A percentile compares a stretch with the other conserved stretches of the same genome.
Conservation (phyloP, 2,329 filamentous ascomycete genomes). For the Coleophoma cylindrospora region DNA sequence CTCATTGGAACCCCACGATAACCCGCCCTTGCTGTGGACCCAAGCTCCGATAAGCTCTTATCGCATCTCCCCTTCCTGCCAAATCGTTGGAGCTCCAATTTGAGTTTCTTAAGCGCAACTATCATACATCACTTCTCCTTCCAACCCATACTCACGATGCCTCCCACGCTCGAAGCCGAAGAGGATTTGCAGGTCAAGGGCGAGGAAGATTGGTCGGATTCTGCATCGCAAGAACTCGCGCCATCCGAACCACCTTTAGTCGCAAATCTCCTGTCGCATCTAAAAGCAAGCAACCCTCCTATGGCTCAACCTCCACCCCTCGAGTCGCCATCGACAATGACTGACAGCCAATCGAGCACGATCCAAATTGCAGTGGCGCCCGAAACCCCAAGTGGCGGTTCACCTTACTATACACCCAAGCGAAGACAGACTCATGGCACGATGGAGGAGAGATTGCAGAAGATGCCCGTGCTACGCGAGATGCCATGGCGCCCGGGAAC, state of each 20-base stretch:
- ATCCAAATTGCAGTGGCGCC: slow-evolving; percentile 1
- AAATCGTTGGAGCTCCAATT: neutral
- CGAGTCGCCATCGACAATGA: slow-evolving; percentile 18
- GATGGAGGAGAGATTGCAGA: slow-evolving; percentile 24
- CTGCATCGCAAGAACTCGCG: slow-evolving; percentile 6
- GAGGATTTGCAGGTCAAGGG: slow-evolving; percentile 18
- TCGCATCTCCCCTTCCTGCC: neutral
- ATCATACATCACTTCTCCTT: neutral
- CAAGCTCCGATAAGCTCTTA: neutral
- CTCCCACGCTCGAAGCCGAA: slow-evolving; percentile 12
- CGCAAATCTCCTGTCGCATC: slow-evolving; percentile 15
- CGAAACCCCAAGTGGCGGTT: slow-evolving; percentile 1
- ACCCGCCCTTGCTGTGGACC: too few species aligned
- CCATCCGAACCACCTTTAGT: slow-evolving; percentile 11
- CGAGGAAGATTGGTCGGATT: slow-evolving; percentile 14
- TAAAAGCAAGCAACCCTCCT: slow-evolving; percentile 5
- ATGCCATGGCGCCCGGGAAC: slow-evolving; percentile 25
- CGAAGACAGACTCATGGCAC: slow-evolving; percentile 12
- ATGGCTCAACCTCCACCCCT: slow-evolving; percentile 13
- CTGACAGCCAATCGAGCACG: neutral
- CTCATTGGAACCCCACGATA: too few species aligned
- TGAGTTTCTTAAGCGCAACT: neutral
- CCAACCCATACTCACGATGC: slow-evolving; percentile 12
- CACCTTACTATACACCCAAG: slow-evolving; percentile 5
- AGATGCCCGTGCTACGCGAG: slow-evolving; percentile 22